Evolutionary conservation across 2,329 filamentous ascomycete genomes (phyloP), one percentile per base, ranked within the genome.

Genomic region (Cladosporium phlei): DNA sequence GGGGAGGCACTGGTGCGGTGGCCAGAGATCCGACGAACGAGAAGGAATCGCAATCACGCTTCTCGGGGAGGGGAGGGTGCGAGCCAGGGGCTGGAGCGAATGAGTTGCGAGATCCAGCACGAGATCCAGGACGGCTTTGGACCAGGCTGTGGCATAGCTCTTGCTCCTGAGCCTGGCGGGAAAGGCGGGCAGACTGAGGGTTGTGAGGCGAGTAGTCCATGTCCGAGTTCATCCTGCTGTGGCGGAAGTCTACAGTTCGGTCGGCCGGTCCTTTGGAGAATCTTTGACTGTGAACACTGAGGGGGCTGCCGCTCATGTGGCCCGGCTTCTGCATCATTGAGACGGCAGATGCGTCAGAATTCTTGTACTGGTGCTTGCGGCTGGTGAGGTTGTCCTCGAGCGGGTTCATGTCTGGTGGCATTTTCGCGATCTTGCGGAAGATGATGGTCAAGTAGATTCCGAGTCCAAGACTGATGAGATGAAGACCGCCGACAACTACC

Each of bases 401-500:
- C 2, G 91, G 91, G 63, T 97, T 97, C 86, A 95, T 88, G 61
- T 97, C 91, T 0, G 91, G 90, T 5, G 91, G 91, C 64, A 96
- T 77, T 16, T 76, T 73, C 4, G 82, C 75, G 58, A 97, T 96
- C 60, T 86, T 85, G 30, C 83, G 80, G 78, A 96, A 97, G 56
- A 85, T 79, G 43, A 86, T 64, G 12, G 82, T 80, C 20, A 97
- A 74, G 69, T 85, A 96, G 24, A 87, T 63, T 4, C 87, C 87
- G 27, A 94, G 71, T 14, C 73, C 66, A 1, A 93, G 66, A 2
- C 87, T 87, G 8, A 88, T 53, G 0, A 86, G 58, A 62, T 95
- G 89, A 16, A 95, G 63, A 1, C 76, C 80, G 10, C 77, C 83
- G 7, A 81, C 75, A 6, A 73, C 71, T 7, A 84, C 75, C 20